Evolutionary conservation across 768 basidiomycete species (phyloP).

Genomic region (Plicaturopsis crispa): DNA sequence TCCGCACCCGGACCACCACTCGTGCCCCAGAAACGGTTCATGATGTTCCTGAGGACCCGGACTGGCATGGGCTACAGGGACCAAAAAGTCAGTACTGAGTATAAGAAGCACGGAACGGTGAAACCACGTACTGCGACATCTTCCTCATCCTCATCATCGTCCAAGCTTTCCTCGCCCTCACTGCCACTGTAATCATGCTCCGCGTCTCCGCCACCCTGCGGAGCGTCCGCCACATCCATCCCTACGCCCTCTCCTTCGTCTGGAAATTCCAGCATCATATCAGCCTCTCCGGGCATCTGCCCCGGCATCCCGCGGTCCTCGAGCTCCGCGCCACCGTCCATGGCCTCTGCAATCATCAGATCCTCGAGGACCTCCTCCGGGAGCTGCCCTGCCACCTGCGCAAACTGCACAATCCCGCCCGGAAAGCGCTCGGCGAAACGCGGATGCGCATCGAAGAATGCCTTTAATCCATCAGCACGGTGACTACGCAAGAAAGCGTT

Average conservation of each 20-base stretch:
- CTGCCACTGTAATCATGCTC: constrained; percentile 16
- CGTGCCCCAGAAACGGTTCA: constrained; percentile 53
- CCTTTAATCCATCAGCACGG: constrained; percentile 19
- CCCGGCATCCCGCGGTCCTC: constrained; percentile 40
- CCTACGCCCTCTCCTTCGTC: constrained; percentile 19
- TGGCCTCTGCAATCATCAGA: constrained; percentile 41
- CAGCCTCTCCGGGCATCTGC: constrained; percentile 28
- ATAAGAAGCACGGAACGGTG: neutral
- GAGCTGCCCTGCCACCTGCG: constrained; percentile 44
- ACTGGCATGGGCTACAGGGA: constrained; percentile 46
- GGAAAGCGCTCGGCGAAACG: constrained; percentile 49
- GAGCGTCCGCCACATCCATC: constrained; percentile 9
- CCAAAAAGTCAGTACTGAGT: neutral
- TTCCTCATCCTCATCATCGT: constrained; percentile 39
- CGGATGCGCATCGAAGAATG: constrained; percentile 50
- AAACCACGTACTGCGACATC: constrained; percentile 36
- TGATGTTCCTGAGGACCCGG: constrained; percentile 47
- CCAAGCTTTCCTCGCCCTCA: constrained; percentile 28
- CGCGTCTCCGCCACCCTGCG: constrained; percentile 11
- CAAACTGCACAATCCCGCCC: constrained; percentile 59
- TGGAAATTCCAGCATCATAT: constrained; percentile 10
- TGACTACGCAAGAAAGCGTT: neutral
- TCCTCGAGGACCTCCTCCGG: constrained; percentile 55
- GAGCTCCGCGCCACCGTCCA: constrained; percentile 25
- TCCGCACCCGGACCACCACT: too few species aligned